These are phyloP conservation scores for Suhomyces faveliae DNA, from an alignment of 805 yeast genomes.

Conservation along the genomic window DNA sequence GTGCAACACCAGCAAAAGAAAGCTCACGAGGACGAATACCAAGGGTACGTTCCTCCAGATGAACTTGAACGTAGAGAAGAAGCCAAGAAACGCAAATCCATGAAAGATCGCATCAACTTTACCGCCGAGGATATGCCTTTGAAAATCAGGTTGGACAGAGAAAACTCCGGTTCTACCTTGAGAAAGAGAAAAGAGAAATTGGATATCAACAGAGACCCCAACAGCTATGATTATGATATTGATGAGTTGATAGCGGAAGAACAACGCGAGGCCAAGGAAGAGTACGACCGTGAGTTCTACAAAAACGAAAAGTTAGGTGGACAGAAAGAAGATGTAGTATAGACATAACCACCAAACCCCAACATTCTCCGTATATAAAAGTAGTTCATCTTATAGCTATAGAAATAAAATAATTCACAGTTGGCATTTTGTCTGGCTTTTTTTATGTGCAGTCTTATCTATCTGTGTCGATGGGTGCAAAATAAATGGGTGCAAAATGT, in stretches of 20 bases:
- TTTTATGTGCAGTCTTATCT: background rate
- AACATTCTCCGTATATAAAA: too few species aligned
- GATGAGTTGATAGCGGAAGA: constrained; percentile 44
- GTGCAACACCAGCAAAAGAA: constrained; percentile 1
- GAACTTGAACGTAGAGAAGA: constrained; percentile 17
- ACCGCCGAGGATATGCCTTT: constrained; percentile 40
- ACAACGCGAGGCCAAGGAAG: constrained; percentile 20
- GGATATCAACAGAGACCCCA: constrained; percentile 38
- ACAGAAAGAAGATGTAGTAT: constrained; percentile 25
- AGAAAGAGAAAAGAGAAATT: constrained; percentile 33
- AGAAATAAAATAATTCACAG: background rate
- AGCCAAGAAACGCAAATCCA: constrained; percentile 7
- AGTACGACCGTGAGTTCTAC: constrained; percentile 19
- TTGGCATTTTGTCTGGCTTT: background rate
- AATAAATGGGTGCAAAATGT: background rate
- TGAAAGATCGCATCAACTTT: constrained; percentile 29
- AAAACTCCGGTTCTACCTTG: constrained; percentile 11
- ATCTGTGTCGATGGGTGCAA: background rate
- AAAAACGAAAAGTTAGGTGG: constrained; percentile 20
- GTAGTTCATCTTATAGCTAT: background rate
- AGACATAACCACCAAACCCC: background rate
- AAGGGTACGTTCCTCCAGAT: constrained; percentile 44
- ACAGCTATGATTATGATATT: constrained; percentile 43
- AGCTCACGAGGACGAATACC: constrained; percentile 10
- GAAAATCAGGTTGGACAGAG: constrained; percentile 29